Percentiles rank a stretch among this genome's conserved stretches.
Conservation (phyloP, 345 rosid species). For the Brassica nigra region DNA sequence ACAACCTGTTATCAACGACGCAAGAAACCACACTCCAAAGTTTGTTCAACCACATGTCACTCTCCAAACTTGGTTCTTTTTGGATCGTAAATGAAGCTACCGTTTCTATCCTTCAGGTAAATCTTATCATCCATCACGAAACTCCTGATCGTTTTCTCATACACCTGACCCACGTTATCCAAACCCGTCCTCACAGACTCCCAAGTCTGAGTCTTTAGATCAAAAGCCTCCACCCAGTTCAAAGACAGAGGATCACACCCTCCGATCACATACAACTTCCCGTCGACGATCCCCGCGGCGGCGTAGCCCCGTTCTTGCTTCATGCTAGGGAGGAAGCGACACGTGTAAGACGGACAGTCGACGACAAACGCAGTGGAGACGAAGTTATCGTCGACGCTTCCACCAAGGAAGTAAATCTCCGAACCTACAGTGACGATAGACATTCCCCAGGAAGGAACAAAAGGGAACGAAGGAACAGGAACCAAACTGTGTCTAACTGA, state of each 20-base stretch:
- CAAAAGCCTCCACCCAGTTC: slow-evolving; percentile 68
- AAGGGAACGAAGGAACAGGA: slow-evolving; percentile 25
- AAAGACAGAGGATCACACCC: slow-evolving; percentile 51
- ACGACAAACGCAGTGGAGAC: slow-evolving; percentile 24
- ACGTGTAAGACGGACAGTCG: slow-evolving; percentile 6
- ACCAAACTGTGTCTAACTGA: background rate
- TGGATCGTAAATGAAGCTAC: slow-evolving; percentile 49
- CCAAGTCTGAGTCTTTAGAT: slow-evolving; percentile 54
- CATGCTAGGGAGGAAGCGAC: slow-evolving; percentile 22
- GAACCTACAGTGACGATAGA: background rate
- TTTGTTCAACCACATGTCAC: slow-evolving; percentile 41
- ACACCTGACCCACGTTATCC: background rate
- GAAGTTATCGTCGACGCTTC: slow-evolving; percentile 3
- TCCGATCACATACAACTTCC: slow-evolving; percentile 66
- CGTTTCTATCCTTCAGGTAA: slow-evolving; percentile 14
- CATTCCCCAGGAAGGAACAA: slow-evolving; percentile 37
- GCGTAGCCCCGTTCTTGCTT: slow-evolving; percentile 30
- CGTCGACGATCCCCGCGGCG: slow-evolving; percentile 50
- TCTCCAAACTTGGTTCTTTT: slow-evolving; percentile 45
- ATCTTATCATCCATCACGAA: slow-evolving; percentile 9
- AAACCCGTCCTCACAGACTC: background rate
- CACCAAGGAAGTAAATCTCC: slow-evolving; percentile 24
- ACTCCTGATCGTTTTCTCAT: slow-evolving; percentile 13
- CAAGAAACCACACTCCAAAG: slow-evolving; percentile 76
- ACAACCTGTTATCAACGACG: slow-evolving; percentile 61